phyloP scores from a whole-genome alignment of 2,329 filamentous ascomycete species.

The Amauroascus verrucosus region DNA sequence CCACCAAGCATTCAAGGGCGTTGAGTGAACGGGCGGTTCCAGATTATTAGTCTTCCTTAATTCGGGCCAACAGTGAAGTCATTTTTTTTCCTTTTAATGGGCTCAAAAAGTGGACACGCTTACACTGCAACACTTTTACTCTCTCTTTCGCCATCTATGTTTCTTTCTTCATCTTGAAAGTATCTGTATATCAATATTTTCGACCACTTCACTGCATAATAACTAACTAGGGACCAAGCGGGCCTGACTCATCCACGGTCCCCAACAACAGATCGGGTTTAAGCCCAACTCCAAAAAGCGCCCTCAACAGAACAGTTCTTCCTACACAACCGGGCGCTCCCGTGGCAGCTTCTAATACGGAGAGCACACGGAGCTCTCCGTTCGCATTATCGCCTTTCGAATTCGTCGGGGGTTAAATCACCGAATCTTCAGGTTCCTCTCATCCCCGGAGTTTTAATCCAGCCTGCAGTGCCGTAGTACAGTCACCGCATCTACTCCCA shows the following conservation, averaged over 20 bases:
- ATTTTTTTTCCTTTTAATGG: neutral
- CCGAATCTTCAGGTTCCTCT: neutral
- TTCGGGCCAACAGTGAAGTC: neutral
- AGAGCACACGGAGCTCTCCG: neutral
- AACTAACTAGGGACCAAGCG: too few relatives aligned
- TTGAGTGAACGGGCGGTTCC: neutral
- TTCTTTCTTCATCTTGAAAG: neutral
- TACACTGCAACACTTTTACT: neutral
- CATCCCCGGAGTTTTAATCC: constrained; percentile 6
- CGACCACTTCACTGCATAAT: neutral
- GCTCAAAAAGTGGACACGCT: neutral
- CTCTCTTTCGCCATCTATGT: neutral
- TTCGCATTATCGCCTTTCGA: neutral
- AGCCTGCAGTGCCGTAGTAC: constrained; percentile 2
- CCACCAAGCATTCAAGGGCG: neutral
- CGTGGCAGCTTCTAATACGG: neutral
- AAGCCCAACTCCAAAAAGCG: too few relatives aligned
- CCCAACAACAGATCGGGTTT: too few relatives aligned
- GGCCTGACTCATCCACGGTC: neutral
- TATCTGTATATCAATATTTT: neutral
- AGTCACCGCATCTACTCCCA: neutral
- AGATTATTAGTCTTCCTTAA: neutral
- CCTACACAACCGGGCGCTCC: neutral
- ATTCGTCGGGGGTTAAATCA: neutral
- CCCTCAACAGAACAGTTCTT: neutral